A percentile compares a stretch with the other conserved stretches of the same genome.
phyloP scores from a whole-genome alignment of 2,329 filamentous ascomycete genomes.

The Fusarium dlaminii region DNA sequence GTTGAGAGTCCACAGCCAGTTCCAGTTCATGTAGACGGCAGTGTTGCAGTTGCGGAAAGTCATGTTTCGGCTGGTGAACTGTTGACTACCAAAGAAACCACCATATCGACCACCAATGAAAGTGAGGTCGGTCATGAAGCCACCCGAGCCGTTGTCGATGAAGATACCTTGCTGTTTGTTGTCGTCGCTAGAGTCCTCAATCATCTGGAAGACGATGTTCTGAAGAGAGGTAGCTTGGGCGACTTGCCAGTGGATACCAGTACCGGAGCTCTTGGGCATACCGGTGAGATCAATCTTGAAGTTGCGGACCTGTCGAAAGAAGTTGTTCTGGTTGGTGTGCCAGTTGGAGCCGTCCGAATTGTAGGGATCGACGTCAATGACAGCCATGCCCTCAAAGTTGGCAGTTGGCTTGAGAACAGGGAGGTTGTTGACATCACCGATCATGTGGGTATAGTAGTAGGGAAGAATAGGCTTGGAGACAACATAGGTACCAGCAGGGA shows the following conservation, averaged over 20 bases:
- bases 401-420: constrained; percentile 80
- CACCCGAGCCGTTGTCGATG: constrained; percentile 86
- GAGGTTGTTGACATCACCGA: constrained; percentile 78
- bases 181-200: constrained; percentile 67
- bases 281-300: constrained; percentile 80
- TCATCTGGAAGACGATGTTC: constrained; percentile 85
- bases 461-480: constrained; percentile 83
- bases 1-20: constrained; percentile 88
- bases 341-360: constrained; percentile 72
- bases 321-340: constrained; percentile 85
- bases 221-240: constrained; percentile 84
- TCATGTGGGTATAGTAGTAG: constrained; percentile 92
- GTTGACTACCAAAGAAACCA: constrained; percentile 84
- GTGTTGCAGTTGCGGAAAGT: constrained; percentile 85
- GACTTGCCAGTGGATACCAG: constrained; percentile 86
- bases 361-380: constrained; percentile 92
- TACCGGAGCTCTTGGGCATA: constrained; percentile 68
- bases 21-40: constrained; percentile 90
- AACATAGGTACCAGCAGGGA: constrained; percentile 86
- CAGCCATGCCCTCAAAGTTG: constrained; percentile 82
- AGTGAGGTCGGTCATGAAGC: constrained; percentile 82
- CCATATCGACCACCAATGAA: constrained; percentile 86
- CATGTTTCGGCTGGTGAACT: constrained; percentile 86
- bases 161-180: constrained; percentile 82
- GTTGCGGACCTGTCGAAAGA: constrained; percentile 85